phyloP scores from a whole-genome alignment of 495 filamentous ascomycete genomes.

The Cercophora samala region DNA sequence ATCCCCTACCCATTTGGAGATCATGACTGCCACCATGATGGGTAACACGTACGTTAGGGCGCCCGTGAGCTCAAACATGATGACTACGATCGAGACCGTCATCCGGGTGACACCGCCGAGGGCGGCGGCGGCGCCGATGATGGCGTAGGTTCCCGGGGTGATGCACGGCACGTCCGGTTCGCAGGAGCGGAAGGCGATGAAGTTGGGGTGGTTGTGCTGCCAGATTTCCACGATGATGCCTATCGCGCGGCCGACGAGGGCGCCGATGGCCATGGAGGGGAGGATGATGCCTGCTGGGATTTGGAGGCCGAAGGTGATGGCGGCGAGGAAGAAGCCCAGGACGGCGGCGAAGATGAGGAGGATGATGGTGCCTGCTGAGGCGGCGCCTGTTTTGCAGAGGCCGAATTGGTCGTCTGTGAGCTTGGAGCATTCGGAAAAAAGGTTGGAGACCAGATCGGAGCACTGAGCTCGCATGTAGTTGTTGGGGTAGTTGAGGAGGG shows the following conservation, averaged over 20 bases:
- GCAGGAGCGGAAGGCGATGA: slow-evolving; percentile 75
- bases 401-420: slow-evolving; percentile 77
- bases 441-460: slow-evolving; percentile 83
- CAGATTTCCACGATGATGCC: slow-evolving; percentile 87
- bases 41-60: slow-evolving; percentile 95
- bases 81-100: slow-evolving; percentile 95
- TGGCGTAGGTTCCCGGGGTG: slow-evolving; percentile 91
- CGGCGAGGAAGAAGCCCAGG: slow-evolving; percentile 80
- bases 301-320: slow-evolving; percentile 92
- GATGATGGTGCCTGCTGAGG: slow-evolving; percentile 69
- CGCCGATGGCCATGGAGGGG: slow-evolving; percentile 95
- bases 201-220: slow-evolving; percentile 72
- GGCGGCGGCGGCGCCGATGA: slow-evolving; percentile 93
- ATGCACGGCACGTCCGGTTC: slow-evolving; percentile 87
- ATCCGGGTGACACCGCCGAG: slow-evolving; percentile 96
- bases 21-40: slow-evolving; percentile 99
- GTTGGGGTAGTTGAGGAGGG: slow-evolving; percentile 90
- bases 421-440: slow-evolving; percentile 86
- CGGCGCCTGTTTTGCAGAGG: slow-evolving; percentile 74
- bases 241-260: slow-evolving; percentile 84
- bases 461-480: slow-evolving; percentile 90
- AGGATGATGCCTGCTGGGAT: slow-evolving; percentile 95
- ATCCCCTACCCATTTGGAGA: slow-evolving; percentile 97
- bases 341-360: slow-evolving; percentile 75
- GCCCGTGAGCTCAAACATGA: slow-evolving; percentile 98